These are phyloP conservation scores for Porodaedalea pini DNA, from an alignment of 1,284 basidiomycete species.

Conservation along the genomic window DNA sequence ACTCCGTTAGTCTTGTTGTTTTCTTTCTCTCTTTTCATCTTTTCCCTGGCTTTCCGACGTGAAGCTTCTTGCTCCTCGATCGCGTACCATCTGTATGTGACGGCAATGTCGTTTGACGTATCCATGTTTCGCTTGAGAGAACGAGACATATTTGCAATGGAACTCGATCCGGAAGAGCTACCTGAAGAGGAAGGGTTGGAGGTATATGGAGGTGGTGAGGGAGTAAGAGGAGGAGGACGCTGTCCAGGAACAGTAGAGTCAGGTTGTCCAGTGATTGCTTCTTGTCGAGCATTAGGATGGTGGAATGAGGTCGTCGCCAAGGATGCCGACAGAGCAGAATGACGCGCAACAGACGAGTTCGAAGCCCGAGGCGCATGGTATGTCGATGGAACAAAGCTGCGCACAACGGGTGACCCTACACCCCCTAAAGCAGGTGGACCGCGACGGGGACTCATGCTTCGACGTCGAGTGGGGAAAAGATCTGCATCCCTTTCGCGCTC, in stretches of 20 bases:
- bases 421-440: background rate
- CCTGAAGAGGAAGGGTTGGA: constrained; percentile 32
- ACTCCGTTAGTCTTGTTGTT: background rate
- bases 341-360: constrained; percentile 34
- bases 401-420: constrained; percentile 28
- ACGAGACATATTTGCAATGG: constrained; percentile 33
- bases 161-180: constrained; percentile 34
- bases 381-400: constrained; percentile 54
- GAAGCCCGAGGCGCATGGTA: constrained; percentile 30
- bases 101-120: constrained; percentile 59
- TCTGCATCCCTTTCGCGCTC: constrained; percentile 37
- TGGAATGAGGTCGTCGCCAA: constrained; percentile 59
- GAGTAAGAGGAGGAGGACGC: constrained; percentile 24
- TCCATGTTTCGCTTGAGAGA: constrained; percentile 57
- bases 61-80: constrained; percentile 59
- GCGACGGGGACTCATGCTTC: constrained; percentile 11
- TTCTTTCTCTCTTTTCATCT: background rate
- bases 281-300: constrained; percentile 39
- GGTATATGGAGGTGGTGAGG: constrained; percentile 32
- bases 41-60: constrained; percentile 23
- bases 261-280: constrained; percentile 17
- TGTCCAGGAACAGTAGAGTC: constrained; percentile 19
- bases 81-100: constrained; percentile 61
- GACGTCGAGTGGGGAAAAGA: constrained; percentile 1
- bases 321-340: constrained; percentile 67